Percentiles rank a stretch among this genome's conserved stretches.
phyloP scores from a whole-genome alignment of 768 basidiomycete genomes.

The Suillus plorans region DNA sequence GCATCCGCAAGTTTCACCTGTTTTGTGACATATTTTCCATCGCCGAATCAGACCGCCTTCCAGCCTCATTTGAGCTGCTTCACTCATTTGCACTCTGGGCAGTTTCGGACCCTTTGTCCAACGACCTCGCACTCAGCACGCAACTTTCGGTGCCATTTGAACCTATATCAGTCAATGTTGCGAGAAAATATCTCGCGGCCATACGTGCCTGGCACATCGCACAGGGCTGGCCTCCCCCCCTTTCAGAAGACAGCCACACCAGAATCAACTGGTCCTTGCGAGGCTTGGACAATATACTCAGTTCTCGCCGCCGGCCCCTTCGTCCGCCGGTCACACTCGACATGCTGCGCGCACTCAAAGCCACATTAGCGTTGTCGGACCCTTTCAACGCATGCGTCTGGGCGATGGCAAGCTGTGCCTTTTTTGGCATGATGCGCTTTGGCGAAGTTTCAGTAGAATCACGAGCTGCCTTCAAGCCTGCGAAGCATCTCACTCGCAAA shows the following conservation, averaged over 20 bases:
- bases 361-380: constrained; percentile 19
- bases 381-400: constrained; percentile 42
- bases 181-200: neutral
- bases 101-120: neutral
- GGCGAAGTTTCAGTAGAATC: constrained; percentile 35
- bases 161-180: neutral
- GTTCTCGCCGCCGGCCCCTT: neutral
- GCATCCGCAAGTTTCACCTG: neutral
- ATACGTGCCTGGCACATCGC: neutral
- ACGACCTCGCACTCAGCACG: neutral
- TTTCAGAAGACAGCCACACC: neutral
- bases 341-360: constrained; percentile 29
- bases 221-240: neutral
- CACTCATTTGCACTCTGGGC: neutral
- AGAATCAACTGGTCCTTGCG: neutral
- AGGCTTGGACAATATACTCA: neutral
- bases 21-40: neutral
- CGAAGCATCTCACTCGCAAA: constrained; percentile 21
- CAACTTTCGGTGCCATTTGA: neutral
- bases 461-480: constrained; percentile 16
- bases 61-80: neutral
- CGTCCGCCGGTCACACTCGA: constrained; percentile 17
- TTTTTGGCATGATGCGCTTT: constrained; percentile 21
- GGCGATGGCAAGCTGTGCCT: constrained; percentile 36
- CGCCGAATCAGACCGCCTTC: too few relatives aligned